These are phyloP conservation scores for Artemisia annua DNA, from an alignment of 129 eudicot genomes.

Conservation along the genomic window DNA sequence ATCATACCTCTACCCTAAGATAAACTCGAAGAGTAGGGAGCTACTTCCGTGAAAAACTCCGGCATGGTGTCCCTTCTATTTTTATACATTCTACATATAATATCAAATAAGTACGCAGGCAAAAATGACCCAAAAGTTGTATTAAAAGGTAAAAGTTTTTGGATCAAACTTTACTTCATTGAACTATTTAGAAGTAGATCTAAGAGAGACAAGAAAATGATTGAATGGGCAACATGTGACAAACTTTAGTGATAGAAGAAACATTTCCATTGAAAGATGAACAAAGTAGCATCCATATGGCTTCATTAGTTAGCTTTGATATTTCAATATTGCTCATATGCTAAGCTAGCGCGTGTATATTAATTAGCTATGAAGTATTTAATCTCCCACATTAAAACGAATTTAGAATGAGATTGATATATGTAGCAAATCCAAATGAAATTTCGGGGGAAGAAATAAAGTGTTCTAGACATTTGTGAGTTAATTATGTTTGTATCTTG, in stretches of 20 bases:
- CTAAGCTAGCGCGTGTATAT: background rate
- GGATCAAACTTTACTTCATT: background rate
- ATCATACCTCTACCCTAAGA: too few relatives aligned
- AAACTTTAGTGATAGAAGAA: conserved; percentile 15
- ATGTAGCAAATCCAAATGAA: too few relatives aligned
- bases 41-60: too few relatives aligned
- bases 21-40: too few relatives aligned
- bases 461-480: too few relatives aligned
- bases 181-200: background rate
- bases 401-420: too few relatives aligned
- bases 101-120: background rate
- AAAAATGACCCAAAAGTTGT: background rate
- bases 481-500: too few relatives aligned
- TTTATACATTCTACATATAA: too few relatives aligned
- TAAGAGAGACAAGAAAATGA: conserved; percentile 5
- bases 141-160: background rate
- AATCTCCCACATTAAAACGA: background rate
- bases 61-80: too few relatives aligned
- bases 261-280: conserved; percentile 20
- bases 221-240: conserved; percentile 5
- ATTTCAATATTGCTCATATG: conserved; percentile 11
- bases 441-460: too few relatives aligned
- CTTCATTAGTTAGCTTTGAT: conserved; percentile 6
- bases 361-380: background rate
- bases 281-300: conserved; percentile 13